Evolutionary conservation across 1,139 yeast genomes (phyloP).

Genomic region (Pichia inconspicua): DNA sequence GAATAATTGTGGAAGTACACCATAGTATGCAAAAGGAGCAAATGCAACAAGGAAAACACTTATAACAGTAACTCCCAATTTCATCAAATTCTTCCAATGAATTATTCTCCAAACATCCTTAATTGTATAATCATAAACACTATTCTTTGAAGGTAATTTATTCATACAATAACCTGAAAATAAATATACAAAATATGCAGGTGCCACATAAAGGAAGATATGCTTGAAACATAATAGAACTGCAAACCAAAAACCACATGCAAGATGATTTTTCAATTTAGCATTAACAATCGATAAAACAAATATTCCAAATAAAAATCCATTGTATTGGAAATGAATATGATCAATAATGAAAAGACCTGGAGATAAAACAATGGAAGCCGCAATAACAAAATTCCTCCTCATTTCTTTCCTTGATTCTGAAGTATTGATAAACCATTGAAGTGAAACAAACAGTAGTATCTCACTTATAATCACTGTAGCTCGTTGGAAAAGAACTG

Average conservation of each 20-base stretch:
- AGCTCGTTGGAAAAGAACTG: slow-evolving; percentile 70
- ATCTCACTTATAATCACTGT: slow-evolving; percentile 78
- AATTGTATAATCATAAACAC: slow-evolving; percentile 10
- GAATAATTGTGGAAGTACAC: slow-evolving; percentile 58
- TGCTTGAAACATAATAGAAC: slow-evolving; percentile 85
- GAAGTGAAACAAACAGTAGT: slow-evolving; percentile 61
- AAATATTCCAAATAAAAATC: slow-evolving; percentile 81
- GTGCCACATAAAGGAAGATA: slow-evolving; percentile 86
- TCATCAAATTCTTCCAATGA: slow-evolving; percentile 50
- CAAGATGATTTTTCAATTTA: slow-evolving; percentile 45
- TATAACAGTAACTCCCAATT: slow-evolving; percentile 61
- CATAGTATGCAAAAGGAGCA: slow-evolving; percentile 66
- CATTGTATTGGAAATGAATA: slow-evolving; percentile 92
- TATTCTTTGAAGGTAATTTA: slow-evolving; percentile 24
- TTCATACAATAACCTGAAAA: slow-evolving; percentile 63
- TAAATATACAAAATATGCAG: slow-evolving; percentile 80
- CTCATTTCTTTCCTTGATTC: slow-evolving; percentile 30
- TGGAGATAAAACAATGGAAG: slow-evolving; percentile 80
- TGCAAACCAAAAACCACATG: slow-evolving; percentile 70
- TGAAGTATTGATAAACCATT: slow-evolving; percentile 58
- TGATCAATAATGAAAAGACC: slow-evolving; percentile 85
- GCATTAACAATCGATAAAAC: slow-evolving; percentile 70
- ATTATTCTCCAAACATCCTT: slow-evolving; percentile 34
- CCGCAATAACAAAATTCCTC: slow-evolving; percentile 67
- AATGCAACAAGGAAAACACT: slow-evolving; percentile 62